These are phyloP conservation scores for Yamadazyma diddensiae DNA, from an alignment of 1,139 yeast genomes.

Conservation along the genomic window DNA sequence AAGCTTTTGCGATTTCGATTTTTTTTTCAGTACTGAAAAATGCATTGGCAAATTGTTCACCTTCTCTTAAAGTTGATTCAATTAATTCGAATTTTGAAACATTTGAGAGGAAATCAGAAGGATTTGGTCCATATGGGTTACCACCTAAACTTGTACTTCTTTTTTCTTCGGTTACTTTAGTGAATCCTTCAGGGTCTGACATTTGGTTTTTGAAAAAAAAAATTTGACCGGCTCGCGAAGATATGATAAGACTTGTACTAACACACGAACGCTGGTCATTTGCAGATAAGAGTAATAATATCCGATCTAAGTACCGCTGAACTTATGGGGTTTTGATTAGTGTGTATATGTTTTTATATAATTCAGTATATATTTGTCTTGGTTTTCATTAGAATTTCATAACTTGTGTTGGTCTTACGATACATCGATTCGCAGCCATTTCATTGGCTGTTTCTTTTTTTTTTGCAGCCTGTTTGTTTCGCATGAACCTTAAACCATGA, in stretches of 20 bases:
- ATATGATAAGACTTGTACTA: neutral
- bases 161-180: constrained; percentile 15
- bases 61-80: constrained; percentile 58
- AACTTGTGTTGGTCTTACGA: too few relatives aligned
- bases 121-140: constrained; percentile 59
- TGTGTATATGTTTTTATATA: too few relatives aligned
- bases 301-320: too few relatives aligned
- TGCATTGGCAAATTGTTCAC: constrained; percentile 61
- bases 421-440: too few relatives aligned
- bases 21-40: constrained; percentile 54
- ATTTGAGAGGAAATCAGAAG: constrained; percentile 54
- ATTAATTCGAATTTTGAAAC: constrained; percentile 51
- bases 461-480: too few relatives aligned
- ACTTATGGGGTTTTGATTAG: too few relatives aligned
- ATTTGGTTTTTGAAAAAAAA: constrained; percentile 7
- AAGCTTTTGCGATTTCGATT: constrained; percentile 54
- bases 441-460: too few relatives aligned
- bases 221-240: constrained; percentile 4
- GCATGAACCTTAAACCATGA: too few relatives aligned
- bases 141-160: constrained; percentile 7
- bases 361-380: too few relatives aligned
- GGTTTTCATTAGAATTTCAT: too few relatives aligned
- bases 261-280: neutral
- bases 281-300: too few relatives aligned
- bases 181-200: constrained; percentile 16